These are phyloP conservation scores for Lachnellula cervina DNA, from an alignment of 2,329 filamentous ascomycete genomes.

Conservation along the genomic window DNA sequence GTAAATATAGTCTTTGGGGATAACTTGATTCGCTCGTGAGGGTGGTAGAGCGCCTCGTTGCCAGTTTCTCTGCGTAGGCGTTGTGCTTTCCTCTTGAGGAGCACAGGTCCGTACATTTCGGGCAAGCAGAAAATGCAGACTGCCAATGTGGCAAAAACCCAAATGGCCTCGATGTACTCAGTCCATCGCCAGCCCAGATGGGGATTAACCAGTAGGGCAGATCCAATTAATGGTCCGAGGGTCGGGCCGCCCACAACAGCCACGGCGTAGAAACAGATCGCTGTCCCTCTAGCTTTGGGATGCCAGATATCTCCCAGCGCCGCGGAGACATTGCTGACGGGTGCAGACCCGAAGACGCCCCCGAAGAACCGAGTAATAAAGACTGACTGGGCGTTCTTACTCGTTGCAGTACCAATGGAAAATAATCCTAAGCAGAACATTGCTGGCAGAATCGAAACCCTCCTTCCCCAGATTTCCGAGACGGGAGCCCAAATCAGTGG, in stretches of 20 bases:
- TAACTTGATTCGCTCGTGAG: slow-evolving; percentile 24
- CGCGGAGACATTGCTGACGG: slow-evolving; percentile 57
- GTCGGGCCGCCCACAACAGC: slow-evolving; percentile 62
- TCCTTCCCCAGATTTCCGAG: slow-evolving; percentile 55
- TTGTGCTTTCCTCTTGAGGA: slow-evolving; percentile 35
- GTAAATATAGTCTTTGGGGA: slow-evolving; percentile 25
- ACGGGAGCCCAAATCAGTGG: slow-evolving; percentile 60
- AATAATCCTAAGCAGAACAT: slow-evolving; percentile 56
- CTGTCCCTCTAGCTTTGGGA: slow-evolving; percentile 48
- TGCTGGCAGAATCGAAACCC: slow-evolving; percentile 54
- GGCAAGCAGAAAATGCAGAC: slow-evolving; percentile 37
- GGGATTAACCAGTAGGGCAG: slow-evolving; percentile 31
- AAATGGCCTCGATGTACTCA: slow-evolving; percentile 36
- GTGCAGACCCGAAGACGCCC: slow-evolving; percentile 57
- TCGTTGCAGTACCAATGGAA: slow-evolving; percentile 54
- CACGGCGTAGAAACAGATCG: slow-evolving; percentile 60
- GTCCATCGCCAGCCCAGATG: slow-evolving; percentile 35
- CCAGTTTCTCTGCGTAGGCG: slow-evolving; percentile 32
- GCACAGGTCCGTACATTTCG: slow-evolving; percentile 43
- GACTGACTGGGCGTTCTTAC: slow-evolving; percentile 53
- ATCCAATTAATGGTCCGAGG: slow-evolving; percentile 32
- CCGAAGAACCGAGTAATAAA: slow-evolving; percentile 64
- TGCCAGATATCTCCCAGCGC: slow-evolving; percentile 58
- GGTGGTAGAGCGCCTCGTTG: slow-evolving; percentile 22
- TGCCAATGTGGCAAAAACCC: slow-evolving; percentile 39